A percentile compares a stretch with the other conserved stretches of the same genome.
Evolutionary conservation across 2,329 filamentous ascomycete species (phyloP).

Genomic region (Monosporascus sp.): DNA sequence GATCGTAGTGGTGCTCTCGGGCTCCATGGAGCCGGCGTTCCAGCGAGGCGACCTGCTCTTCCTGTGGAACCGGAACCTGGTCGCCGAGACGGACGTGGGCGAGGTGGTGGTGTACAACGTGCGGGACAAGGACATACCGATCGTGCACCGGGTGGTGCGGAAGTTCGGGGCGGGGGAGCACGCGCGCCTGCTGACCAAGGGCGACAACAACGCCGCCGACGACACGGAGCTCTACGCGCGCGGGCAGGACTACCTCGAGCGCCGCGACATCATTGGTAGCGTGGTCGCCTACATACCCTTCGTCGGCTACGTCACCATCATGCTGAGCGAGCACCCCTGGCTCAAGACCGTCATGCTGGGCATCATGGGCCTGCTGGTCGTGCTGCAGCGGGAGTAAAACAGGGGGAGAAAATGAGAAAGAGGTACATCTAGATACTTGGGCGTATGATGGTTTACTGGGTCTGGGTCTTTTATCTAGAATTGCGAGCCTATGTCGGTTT

Average conservation of each 20-base stretch:
- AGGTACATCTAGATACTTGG: background rate
- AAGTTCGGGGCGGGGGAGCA: conserved; percentile 57
- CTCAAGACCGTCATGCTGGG: conserved; percentile 92
- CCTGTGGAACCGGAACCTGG: conserved; percentile 66
- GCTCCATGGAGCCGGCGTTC: conserved; percentile 80
- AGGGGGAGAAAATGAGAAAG: background rate
- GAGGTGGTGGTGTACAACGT: conserved; percentile 70
- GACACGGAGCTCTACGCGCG: conserved; percentile 85
- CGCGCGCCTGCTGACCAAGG: conserved; percentile 85
- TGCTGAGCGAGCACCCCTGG: conserved; percentile 94
- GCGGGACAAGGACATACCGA: conserved; percentile 90
- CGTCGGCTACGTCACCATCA: conserved; percentile 93
- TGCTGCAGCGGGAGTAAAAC: conserved; percentile 77
- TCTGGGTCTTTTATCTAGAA: background rate
- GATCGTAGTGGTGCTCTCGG: conserved; percentile 78
- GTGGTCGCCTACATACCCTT: conserved; percentile 90
- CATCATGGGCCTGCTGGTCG: conserved; percentile 89
- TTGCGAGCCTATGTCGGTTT: background rate
- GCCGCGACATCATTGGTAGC: conserved; percentile 87
- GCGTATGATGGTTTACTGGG: too few relatives aligned
- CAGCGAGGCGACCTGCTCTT: conserved; percentile 72
- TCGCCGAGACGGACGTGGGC: conserved; percentile 50
- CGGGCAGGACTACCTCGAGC: conserved; percentile 80
- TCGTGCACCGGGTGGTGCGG: conserved; percentile 88
- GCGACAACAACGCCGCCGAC: conserved; percentile 91